Base-by-base conservation (phyloP, 192 early-diverging fungal genomes). In the Funneliformis mosseae region DNA sequence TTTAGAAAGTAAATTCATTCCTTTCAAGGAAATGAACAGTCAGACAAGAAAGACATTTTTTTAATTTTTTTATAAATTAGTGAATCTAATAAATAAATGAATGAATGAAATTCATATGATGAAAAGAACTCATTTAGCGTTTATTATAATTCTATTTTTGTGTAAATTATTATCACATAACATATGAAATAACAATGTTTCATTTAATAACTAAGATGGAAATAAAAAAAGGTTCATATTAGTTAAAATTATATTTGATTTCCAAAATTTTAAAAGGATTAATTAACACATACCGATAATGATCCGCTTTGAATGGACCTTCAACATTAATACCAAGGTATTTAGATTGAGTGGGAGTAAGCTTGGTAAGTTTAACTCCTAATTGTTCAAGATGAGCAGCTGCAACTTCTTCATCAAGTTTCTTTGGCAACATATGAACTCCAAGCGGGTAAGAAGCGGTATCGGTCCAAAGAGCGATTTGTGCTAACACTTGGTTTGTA, bases 401-500 rank as follows among this genome's bases (percentile, higher is more conserved):
- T 68, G 97, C 97, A 81, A 99, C 97, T 91, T 99, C 97, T 90
- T 99, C 98, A 88, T 99, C 98, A 78, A 98, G 91, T 87, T 96
- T 94, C 96, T 99, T 99, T 90, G 98, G 97, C 83, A 99, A 91
- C 83, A 97, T 90, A 91, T 99, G 98, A 80, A 99, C 97, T 86
- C 98, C 98, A 81, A 98, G 88, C 77, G 96, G 90, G 92, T 95
- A 99, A 74, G 90, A 85, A 39, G 83, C 87, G 80, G 88, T 86
- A 85, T 97, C 92, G 82, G 97, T 98, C 97, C 96, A 99, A 85
- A 99, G 93, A 81, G 96, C 98, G 81, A 99, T 97, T 89, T 99
- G 97, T 79, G 98, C 98, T 70, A 98, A 90, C 74, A 95, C 94
- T 93, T 98, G 97, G 94, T 99, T 99, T 79, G 95, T 93, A 93